Percentiles rank a stretch among this genome's conserved stretches.
Conservation (phyloP, 1,284 basidiomycete species). For the Trametes hirsuta region DNA sequence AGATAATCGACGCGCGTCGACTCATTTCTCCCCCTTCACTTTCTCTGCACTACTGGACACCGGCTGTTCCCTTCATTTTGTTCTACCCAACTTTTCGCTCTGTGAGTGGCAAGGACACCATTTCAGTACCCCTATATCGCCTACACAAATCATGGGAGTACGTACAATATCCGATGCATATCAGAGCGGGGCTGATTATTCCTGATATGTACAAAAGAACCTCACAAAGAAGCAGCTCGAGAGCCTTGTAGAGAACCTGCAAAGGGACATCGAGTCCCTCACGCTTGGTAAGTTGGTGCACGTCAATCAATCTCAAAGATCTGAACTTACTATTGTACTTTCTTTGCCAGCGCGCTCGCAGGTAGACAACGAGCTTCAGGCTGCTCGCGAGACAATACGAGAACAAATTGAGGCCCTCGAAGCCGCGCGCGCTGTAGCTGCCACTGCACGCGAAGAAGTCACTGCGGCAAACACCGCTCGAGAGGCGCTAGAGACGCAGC, state of each 20-base stretch:
- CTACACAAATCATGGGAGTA: neutral
- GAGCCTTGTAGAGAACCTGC: neutral
- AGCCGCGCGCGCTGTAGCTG: too few species aligned
- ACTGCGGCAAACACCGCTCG: too few species aligned
- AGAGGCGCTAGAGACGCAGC: neutral
- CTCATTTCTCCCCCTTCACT: neutral
- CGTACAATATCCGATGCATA: neutral
- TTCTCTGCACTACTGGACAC: neutral
- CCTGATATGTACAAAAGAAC: neutral
- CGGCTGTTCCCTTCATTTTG: neutral
- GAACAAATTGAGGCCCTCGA: neutral
- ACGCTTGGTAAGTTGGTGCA: neutral
- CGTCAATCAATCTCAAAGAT: too few species aligned
- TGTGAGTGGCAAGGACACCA: too few species aligned
- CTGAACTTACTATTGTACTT: too few species aligned
- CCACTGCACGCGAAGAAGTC: too few species aligned
- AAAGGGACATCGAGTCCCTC: neutral
- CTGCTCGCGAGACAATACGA: neutral
- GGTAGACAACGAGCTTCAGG: neutral
- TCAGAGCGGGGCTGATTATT: neutral
- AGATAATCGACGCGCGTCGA: too few species aligned
- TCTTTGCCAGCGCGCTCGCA: neutral
- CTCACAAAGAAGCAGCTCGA: constrained; percentile 5
- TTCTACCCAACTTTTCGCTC: neutral
- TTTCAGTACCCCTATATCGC: too few species aligned